Evolutionary conservation across 1,139 yeast genomes (phyloP), one percentile per base, ranked within the genome.

Genomic region (Yamadazyma atlantica): DNA sequence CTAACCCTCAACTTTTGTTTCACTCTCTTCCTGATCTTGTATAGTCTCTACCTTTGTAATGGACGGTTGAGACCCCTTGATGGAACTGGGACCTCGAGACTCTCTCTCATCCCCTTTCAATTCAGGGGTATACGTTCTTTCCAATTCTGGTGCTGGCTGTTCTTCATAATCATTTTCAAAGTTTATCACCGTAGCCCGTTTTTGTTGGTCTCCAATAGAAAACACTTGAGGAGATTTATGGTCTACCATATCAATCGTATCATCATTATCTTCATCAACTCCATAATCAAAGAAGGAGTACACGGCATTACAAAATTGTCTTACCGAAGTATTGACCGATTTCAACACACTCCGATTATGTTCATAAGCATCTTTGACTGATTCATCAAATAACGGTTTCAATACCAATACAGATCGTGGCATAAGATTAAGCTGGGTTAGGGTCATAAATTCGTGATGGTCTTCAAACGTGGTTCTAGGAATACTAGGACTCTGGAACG

Each of bases 401-500:
- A 85, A 63, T 27, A 82, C 77, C 33, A 85, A 58, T 0, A 82
- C 85, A 11, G 88, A 79, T 37, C 90, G 66, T 1, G 94, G 92
- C 11, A 72, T 62, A 39, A 85, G 62, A 7, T 71, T 77, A 35
- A 85, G 62, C 4, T 64, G 69, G 17, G 50, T 53, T 32, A 85
- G 62, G 3, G 75, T 57, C 35, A 54, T 54, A 39, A 69, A 65
- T 51, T 83, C 89, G 37, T 82, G 83, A 7, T 70, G 65, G 11
- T 72, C 77, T 2, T 72, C 62, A 43, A 52, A 69, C 0, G 73
- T 65, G 10, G 53, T 49, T 18, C 74, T 50, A 2, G 72, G 72
- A 4, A 67, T 47, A 6, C 52, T 53, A 1, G 75, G 73, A 33
- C 63, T 54, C 45, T 65, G 70, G 45, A 69, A 69, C 2, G 59